Base-by-base conservation (phyloP, 768 basidiomycete species). In the Boletus huronensis region DNA sequence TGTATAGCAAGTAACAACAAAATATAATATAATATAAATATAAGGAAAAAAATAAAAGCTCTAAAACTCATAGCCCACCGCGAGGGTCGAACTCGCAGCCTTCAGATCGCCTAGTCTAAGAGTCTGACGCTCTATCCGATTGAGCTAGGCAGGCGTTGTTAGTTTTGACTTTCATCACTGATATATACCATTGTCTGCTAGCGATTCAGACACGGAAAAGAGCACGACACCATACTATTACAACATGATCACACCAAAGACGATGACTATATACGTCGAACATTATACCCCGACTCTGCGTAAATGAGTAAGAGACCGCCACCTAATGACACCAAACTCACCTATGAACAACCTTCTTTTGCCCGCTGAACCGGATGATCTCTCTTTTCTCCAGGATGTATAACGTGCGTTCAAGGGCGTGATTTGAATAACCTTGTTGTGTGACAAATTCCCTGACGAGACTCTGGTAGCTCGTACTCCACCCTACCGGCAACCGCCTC, bases 401-500 rank as follows among this genome's bases (percentile, higher is more conserved):
- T 58, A 98, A 72, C 19, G 91, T 93, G 59, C 93, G 78, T 70
- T 99, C 97, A 21, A 98, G 79, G 21, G 95, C 90, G 71, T 94
- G 93, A 58, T 81, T 85, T 35, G 89, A 88, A 67, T 88, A 97
- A 5, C 93, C 91, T 69, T 98, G 93, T 62, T 92, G 87, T 10
- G 83, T 87, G 7, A 97, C 94, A 66, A 98, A 98, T 73, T 98
- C 96, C 57, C 87, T 82, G 34, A 94, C 82, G 43, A 99, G 78
- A 62, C 88, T 90, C 70, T 95, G 90, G 66, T 98, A 98, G 64
- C 93, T 95, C 55, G 95, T 98, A 58, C 87, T 93, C 93, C 95
- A 98, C 3, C 96, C 95, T 44, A 97, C 87, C 2, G 93, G 94
- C 58, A 97, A 74, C 45, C 93, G 77, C 59, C 91, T 76, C 50